Percentiles rank a stretch among this genome's conserved stretches.
Evolutionary conservation across 75 land plant genomes (phyloP).

Genomic region (Pinus tabuliformis): DNA sequence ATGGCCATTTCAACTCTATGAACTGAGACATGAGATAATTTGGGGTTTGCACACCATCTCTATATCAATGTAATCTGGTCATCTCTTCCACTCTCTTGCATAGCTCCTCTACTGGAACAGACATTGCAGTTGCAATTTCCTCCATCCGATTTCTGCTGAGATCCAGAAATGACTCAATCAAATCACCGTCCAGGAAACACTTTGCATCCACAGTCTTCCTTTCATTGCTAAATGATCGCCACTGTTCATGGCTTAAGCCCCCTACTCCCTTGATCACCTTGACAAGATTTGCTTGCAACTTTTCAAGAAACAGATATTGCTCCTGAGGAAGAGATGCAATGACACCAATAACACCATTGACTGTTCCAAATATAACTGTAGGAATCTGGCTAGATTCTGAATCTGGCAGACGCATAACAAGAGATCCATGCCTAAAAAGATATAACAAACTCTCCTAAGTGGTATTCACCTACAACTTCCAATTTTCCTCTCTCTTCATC

Average conservation of each 20-base stretch:
- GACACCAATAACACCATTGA: slow-evolving; percentile 97
- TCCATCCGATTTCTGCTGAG: slow-evolving; percentile 78
- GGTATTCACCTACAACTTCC: slow-evolving; percentile 97
- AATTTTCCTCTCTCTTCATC: slow-evolving; percentile 97
- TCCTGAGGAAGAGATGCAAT: slow-evolving; percentile 97
- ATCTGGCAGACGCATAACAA: slow-evolving; percentile 99
- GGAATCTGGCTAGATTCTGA: slow-evolving; percentile 90
- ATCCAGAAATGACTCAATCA: slow-evolving; percentile 96
- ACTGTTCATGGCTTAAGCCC: slow-evolving; percentile 95
- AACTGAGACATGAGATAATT: no score
- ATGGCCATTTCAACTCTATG: no score
- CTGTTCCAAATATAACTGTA: slow-evolving; percentile 94
- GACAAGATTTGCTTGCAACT: slow-evolving; percentile 75
- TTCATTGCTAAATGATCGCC: slow-evolving; percentile 98
- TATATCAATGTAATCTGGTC: slow-evolving; percentile 80
- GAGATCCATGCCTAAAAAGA: slow-evolving; percentile 94
- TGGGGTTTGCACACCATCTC: no score
- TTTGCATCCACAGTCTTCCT: slow-evolving; percentile 86
- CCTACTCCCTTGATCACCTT: slow-evolving; percentile 99
- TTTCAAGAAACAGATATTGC: slow-evolving; percentile 82
- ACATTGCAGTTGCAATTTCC: slow-evolving; percentile 73
- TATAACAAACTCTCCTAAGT: slow-evolving; percentile 96
- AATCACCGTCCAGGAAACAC: slow-evolving; percentile 93
- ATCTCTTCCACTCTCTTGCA: slow-evolving; percentile 96
- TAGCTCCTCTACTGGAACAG: slow-evolving; percentile 88